Base-by-base conservation (phyloP, 208 protist genomes). In the Phytomonas serpens region DNA sequence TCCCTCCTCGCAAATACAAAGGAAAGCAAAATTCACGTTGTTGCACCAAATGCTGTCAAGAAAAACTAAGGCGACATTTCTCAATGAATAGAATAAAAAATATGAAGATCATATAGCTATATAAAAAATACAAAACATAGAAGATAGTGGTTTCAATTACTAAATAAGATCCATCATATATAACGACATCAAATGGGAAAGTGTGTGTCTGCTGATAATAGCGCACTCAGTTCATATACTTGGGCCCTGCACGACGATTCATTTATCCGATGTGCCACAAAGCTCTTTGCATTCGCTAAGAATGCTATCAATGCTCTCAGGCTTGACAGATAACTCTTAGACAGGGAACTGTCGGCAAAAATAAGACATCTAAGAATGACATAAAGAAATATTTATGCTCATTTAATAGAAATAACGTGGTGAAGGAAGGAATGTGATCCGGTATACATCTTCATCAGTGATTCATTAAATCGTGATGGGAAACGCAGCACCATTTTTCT, bases 271-370 rank as follows among this genome's bases (percentile, higher is more conserved):
- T 47, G 14, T 47, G 40, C 7, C 14, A 40, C 81, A 85, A 7
- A 77, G 72, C 27, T 30, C 67, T n/a, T 61, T 47, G 10, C 86
- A 71, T 32, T 73, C 52, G 9, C 75, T 4, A 33, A 79, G 75
- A 13, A 81, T 85, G 13, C 62, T 71, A 30, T 86, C 75, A 19
- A 86, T 77, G 47, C 57, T 74, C 38, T 85, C 72, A 34, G 83
- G 88, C 19, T 29, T 67, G 4, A 37, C 73, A 29, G 69, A n/a
- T 74, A n/a, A 69, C 70, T 2, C 61, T 6, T 23, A 52, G 16
- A 76, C 86, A 91, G 2, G 81, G 83, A 11, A 91, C 69, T 30
- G 69, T 81, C 33, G 88, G 81, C 34, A 64, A 77, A 27, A 73
- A 69, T 0, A 65, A 68, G 27, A 69, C 77, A 19, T 77, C 77